Percentiles rank a stretch among this genome's conserved stretches.
phyloP scores from a whole-genome alignment of 495 filamentous ascomycete genomes.

The Cairneyella variabilis region DNA sequence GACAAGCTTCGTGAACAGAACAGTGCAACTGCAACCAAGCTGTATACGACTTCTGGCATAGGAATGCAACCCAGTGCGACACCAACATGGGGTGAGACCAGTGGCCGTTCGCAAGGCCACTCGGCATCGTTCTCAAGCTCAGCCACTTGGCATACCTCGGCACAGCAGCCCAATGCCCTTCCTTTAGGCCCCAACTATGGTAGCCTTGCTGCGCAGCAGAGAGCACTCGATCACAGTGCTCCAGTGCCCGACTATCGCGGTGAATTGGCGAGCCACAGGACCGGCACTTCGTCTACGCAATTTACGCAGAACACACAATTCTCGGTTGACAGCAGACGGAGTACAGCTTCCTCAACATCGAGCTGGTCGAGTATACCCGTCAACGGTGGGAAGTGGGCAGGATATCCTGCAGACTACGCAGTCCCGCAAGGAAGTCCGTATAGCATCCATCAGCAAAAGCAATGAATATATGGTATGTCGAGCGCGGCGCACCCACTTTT shows the following conservation, averaged over 20 bases:
- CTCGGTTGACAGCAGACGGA: neutral
- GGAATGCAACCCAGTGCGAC: neutral
- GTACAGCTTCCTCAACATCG: neutral
- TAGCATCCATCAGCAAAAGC: neutral
- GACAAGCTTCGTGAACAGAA: neutral
- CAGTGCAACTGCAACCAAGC: neutral
- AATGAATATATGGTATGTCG: neutral
- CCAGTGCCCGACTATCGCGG: neutral
- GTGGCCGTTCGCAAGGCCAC: neutral
- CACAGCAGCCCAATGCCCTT: neutral
- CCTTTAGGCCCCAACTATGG: neutral
- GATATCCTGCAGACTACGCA: neutral
- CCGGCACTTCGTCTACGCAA: neutral
- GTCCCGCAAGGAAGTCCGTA: neutral
- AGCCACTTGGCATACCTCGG: neutral
- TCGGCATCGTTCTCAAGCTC: neutral
- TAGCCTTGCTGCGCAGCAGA: neutral
- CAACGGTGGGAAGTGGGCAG: neutral
- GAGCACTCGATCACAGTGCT: neutral
- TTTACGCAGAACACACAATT: neutral
- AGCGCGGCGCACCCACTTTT: too few species aligned
- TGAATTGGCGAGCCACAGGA: neutral
- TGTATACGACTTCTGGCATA: neutral
- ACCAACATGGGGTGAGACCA: neutral
- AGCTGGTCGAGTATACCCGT: neutral